Evolutionary conservation across 148 eudicot species (phyloP), one percentile per base, ranked within the genome.

Genomic region (Linanthus parryae): DNA sequence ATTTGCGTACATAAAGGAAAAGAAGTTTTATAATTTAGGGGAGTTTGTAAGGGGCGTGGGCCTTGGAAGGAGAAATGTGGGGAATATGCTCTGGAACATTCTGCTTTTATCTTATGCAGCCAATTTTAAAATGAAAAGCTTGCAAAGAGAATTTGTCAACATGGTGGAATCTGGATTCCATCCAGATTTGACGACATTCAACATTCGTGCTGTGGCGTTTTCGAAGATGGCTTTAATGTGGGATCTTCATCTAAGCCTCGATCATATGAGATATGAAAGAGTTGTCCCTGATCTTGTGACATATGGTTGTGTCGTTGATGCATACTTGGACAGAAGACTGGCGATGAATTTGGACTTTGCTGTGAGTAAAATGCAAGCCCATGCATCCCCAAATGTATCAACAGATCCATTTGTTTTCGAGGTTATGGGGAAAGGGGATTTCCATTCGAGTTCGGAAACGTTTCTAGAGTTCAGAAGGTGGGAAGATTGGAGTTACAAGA

Each of bases 221-320:
- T 81, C 88, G 6, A 81, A 63, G 64, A 92, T 92, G 98, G 71
- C 73, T 47, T 67, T 92, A 77, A 71, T 92, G 26, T 87, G 96
- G 96, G 98, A 92, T 63, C 82, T 92, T 50, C 98, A 92, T 74
- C 33, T 92, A 54, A 83, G 83, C 62, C 79, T 92, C 41, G 81
- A 84, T 12, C 96, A 92, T 66, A 83, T 92, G 98, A 83, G 65
- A 51, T 80, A 84, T 63, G 73, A 70, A 44, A 60, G 51, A 43
- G 73, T 92, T 28, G 63, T 64, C 31, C 96, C 98, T 54, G 98
- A 92, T 81, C 84, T 92, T 39, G 96, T 92, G 57, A 92, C 99
- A 24, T 92, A 84, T 64, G 96, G 99, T 43, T 88, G 88, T 63
- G 75, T 92, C 52, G 83, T 92, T 52, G 99, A 92, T 63, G 85